Evolutionary conservation across 768 basidiomycete genomes (phyloP).

Genomic region (Gyrodon lividus): DNA sequence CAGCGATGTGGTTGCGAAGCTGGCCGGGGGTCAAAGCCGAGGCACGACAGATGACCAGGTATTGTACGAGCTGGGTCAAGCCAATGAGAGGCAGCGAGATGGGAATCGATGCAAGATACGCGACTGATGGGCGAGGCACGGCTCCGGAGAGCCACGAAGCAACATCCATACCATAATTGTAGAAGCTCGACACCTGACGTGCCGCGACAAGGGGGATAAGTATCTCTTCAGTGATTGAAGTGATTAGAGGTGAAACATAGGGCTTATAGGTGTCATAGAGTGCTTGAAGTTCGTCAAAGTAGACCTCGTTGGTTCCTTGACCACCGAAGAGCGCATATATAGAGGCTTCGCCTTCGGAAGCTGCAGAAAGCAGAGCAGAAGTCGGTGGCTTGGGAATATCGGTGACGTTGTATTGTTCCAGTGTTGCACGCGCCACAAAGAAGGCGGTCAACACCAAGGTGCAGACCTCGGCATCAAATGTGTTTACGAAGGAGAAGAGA

Average conservation of each 20-base stretch:
- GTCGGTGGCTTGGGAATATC: slow-evolving; percentile 58
- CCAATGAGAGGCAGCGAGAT: slow-evolving; percentile 96
- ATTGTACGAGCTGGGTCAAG: slow-evolving; percentile 92
- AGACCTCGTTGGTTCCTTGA: slow-evolving; percentile 97
- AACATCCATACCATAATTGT: slow-evolving; percentile 79
- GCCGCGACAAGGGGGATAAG: slow-evolving; percentile 69
- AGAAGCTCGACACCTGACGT: slow-evolving; percentile 58
- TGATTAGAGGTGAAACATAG: slow-evolving; percentile 74
- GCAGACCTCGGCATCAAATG: slow-evolving; percentile 74
- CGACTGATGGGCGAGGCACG: slow-evolving; percentile 65
- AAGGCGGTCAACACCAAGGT: slow-evolving; percentile 76
- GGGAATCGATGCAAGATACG: slow-evolving; percentile 91
- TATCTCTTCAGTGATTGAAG: slow-evolving; percentile 58
- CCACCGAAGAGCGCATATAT: slow-evolving; percentile 96
- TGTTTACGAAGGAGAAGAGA: slow-evolving; percentile 77
- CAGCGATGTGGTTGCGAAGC: slow-evolving; percentile 70
- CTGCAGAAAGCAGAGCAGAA: slow-evolving; percentile 70
- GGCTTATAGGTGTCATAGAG: slow-evolving; percentile 91
- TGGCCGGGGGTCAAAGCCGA: slow-evolving; percentile 76
- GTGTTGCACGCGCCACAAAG: slow-evolving; percentile 69
- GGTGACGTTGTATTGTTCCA: slow-evolving; percentile 54
- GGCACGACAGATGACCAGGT: slow-evolving; percentile 77
- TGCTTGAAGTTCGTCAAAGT: slow-evolving; percentile 92
- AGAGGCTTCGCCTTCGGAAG: slow-evolving; percentile 59
- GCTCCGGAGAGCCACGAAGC: slow-evolving; percentile 79